These are phyloP conservation scores for Dissophora ornata DNA, from an alignment of 192 early-diverging fungal species.

Conservation along the genomic window DNA sequence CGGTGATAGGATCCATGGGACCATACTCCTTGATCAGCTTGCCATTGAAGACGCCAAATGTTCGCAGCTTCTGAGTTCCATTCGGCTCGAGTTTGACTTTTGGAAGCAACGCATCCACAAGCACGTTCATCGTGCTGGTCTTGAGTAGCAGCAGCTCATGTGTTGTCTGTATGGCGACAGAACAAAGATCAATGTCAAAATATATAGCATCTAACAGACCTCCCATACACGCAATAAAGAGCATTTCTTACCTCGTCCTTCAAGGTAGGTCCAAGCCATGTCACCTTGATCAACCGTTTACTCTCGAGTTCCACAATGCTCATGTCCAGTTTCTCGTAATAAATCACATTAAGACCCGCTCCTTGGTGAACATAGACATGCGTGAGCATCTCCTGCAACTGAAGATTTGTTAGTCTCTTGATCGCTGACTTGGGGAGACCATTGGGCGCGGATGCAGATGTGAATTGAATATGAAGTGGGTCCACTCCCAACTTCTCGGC, in stretches of 20 bases:
- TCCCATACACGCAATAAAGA: not conserved
- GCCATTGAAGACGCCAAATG: conserved; percentile 67
- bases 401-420: conserved; percentile 45
- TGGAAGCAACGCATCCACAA: conserved; percentile 65
- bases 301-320: conserved; percentile 86
- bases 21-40: conserved; percentile 61
- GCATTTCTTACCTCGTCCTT: conserved; percentile 67
- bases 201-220: too few relatives aligned
- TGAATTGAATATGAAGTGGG: conserved; percentile 83
- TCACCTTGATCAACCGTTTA: conserved; percentile 78
- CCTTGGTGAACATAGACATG: conserved; percentile 28
- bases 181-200: not conserved
- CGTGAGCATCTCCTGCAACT: conserved; percentile 57
- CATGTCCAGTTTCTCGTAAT: conserved; percentile 89
- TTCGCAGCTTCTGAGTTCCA: conserved; percentile 63
- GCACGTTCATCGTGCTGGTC: conserved; percentile 55
- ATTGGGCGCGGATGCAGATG: conserved; percentile 43
- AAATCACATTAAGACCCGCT: conserved; percentile 59
- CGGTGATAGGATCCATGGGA: conserved; percentile 58
- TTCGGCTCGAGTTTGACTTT: conserved; percentile 63
- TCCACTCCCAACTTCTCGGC: conserved; percentile 71
- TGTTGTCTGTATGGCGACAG: conserved; percentile 11
- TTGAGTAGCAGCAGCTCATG: conserved; percentile 82
- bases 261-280: conserved; percentile 72
- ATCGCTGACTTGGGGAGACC: conserved; percentile 43